Base-by-base conservation (phyloP, 805 yeast species). In the Cyberlindnera lachancei region DNA sequence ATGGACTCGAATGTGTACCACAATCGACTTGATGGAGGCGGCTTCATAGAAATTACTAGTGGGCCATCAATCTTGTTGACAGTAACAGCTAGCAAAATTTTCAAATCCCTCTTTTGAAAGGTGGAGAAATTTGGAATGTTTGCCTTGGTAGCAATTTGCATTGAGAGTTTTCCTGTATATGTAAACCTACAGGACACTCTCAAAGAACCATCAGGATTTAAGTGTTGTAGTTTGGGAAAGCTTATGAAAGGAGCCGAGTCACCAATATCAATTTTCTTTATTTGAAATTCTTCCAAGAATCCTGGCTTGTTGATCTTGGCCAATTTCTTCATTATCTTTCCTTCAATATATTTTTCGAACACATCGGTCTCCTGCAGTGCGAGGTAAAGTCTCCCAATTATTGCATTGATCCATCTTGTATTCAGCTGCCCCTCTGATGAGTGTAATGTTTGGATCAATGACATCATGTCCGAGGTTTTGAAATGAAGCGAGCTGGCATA, bases 321-420 rank as follows among this genome's bases (percentile, higher is more conserved):
- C 27, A 92, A 60, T 55, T 87, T 87, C 45, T 75, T 75, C 38
- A 75, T 71, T 17, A 92, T 67, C 49, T 71, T 79, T 3, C 61
- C 58, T 30, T 70, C 66, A 27, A 88, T 63, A 30, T 65, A 68
- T 30, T 67, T 62, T 31, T 78, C 77, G 45, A 87, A 67, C 11
- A 66, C 63, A 10, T 73, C 75, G 0, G 97, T 87, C 30, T 75
- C 68, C 46, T 87, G 86, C 6, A 84, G 57, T 0, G 86, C 71
- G 24, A 92, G 59, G 48, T 88, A 92, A 10, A 90, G 43, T 36
- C 98, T 65, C 0, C 97, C 97, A 11, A 83, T 44, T 3, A 88
- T 40, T 0, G 95, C 96, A 56, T 92, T 92, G 15, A 92, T 55
- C 98, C 97, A 92, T 48, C 83, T 76, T 0, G 94, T 76, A 15